Evolutionary conservation across 345 rosid species (phyloP).

Genomic region (Heritiera fomes): DNA sequence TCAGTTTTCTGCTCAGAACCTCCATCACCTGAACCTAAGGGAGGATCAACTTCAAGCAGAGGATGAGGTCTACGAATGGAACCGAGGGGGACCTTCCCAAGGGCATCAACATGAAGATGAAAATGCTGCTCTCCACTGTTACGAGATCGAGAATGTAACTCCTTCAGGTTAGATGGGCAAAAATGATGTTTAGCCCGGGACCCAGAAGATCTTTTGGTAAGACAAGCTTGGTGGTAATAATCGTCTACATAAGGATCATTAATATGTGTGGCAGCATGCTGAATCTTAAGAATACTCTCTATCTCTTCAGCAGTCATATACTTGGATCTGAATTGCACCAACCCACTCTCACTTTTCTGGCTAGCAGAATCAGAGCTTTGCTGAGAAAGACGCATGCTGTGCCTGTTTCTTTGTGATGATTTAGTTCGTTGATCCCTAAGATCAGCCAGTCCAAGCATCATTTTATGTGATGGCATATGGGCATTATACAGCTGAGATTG

Average conservation of each 20-base stretch:
- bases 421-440: slow-evolving; percentile 69
- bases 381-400: slow-evolving; percentile 57
- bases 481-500: slow-evolving; percentile 64
- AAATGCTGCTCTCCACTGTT: slow-evolving; percentile 63
- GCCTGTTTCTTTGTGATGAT: slow-evolving; percentile 66
- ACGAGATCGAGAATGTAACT: slow-evolving; percentile 74
- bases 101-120: slow-evolving; percentile 58
- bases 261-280: slow-evolving; percentile 81
- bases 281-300: slow-evolving; percentile 95
- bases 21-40: slow-evolving; percentile 52
- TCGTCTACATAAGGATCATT: slow-evolving; percentile 86
- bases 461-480: slow-evolving; percentile 59
- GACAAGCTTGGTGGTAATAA: slow-evolving; percentile 94
- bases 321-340: slow-evolving; percentile 78
- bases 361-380: slow-evolving; percentile 70
- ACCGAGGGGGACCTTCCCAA: slow-evolving; percentile 63
- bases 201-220: slow-evolving; percentile 64
- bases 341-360: slow-evolving; percentile 78
- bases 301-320: slow-evolving; percentile 95
- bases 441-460: slow-evolving; percentile 56
- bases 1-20: slow-evolving; percentile 60
- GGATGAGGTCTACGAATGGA: slow-evolving; percentile 68
- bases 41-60: slow-evolving; percentile 70
- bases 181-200: slow-evolving; percentile 59
- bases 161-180: slow-evolving; percentile 83